These are phyloP conservation scores for Neurospora sp. DNA, from an alignment of 495 filamentous ascomycete species.

Conservation along the genomic window DNA sequence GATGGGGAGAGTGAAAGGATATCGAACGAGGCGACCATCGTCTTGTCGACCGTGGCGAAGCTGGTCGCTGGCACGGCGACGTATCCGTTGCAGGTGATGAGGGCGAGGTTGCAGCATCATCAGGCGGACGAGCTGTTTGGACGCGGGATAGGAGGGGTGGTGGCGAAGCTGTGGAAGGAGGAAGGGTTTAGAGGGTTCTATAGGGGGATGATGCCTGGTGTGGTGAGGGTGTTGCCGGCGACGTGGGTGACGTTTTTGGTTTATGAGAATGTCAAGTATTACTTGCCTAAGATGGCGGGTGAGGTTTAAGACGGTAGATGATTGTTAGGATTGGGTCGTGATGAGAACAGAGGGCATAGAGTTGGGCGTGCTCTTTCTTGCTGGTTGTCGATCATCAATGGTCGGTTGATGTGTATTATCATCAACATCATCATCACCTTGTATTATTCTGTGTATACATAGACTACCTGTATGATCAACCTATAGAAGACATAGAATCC, in stretches of 20 bases:
- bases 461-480: too few relatives aligned
- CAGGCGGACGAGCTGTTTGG: slow-evolving; percentile 61
- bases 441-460: too few relatives aligned
- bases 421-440: too few relatives aligned
- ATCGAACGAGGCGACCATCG: slow-evolving; percentile 65
- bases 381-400: too few relatives aligned
- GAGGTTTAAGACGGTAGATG: too few relatives aligned
- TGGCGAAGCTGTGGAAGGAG: slow-evolving; percentile 58
- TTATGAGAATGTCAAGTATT: slow-evolving; percentile 83
- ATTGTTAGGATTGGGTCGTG: too few relatives aligned
- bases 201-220: slow-evolving; percentile 79
- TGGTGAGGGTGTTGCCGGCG: slow-evolving; percentile 80
- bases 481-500: too few relatives aligned
- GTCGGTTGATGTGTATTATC: too few relatives aligned
- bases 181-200: slow-evolving; percentile 86
- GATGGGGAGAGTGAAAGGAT: slow-evolving; percentile 31
- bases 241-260: slow-evolving; percentile 98
- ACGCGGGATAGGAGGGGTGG: slow-evolving; percentile 58
- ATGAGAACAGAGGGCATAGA: too few relatives aligned
- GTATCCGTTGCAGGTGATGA: slow-evolving; percentile 88
- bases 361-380: too few relatives aligned
- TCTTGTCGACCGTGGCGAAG: slow-evolving; percentile 73
- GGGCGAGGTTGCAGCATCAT: slow-evolving; percentile 81
- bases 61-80: slow-evolving; percentile 76
- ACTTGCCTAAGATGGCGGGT: slow-evolving; percentile 44